Base-by-base conservation (phyloP, 371 early-diverging fungal genomes). In the Mucor piriformis region DNA sequence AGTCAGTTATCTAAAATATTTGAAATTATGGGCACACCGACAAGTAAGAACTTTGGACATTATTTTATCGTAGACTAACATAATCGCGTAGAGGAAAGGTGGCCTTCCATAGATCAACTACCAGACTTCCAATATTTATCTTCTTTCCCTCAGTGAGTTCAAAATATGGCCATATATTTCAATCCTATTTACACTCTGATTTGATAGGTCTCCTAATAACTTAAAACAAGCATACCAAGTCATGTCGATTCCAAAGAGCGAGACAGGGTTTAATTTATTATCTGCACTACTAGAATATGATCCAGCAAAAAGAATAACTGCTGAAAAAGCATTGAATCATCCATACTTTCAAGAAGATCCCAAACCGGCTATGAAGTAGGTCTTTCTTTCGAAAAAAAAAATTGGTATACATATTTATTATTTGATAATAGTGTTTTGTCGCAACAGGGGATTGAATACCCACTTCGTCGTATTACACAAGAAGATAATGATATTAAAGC, bases 291-390 rank as follows among this genome's bases (percentile, higher is more conserved):
- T 99, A 12, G 93, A 93, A 51, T 99, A 97, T 61, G 94, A 98
- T 70, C 99, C 99, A 8, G 78, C 83, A 52, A 87, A 87, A 44
- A 72, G 99, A 20, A 92, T 96, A 33, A 84, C 93, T 10, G 98
- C 98, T 0, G 88, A 90, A 34, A 88, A 93, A 46, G 94, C 96
- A 3, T 72, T 99, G 25, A 79, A 81, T 16, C 95, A 96, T 66
- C 84, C 90, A 18, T 98, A 96, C 62, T 99, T 99, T 60, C 73
- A 79, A 54, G 94, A 94, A 54, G 94, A 94, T n/a, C 95, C 96
- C 3, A 78, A 75, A 43, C 94, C 95, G 2, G 69, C 81, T 10
- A 74, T 83, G 73, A 85, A 87, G 92, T 92, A 83, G 70, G 83
- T 43, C 10, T 12, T 34, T 29, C 12, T 6, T 34, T 37, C 1